These are phyloP conservation scores for Ziziphus jujuba DNA, from an alignment of 306 rosid species.

Conservation along the genomic window DNA sequence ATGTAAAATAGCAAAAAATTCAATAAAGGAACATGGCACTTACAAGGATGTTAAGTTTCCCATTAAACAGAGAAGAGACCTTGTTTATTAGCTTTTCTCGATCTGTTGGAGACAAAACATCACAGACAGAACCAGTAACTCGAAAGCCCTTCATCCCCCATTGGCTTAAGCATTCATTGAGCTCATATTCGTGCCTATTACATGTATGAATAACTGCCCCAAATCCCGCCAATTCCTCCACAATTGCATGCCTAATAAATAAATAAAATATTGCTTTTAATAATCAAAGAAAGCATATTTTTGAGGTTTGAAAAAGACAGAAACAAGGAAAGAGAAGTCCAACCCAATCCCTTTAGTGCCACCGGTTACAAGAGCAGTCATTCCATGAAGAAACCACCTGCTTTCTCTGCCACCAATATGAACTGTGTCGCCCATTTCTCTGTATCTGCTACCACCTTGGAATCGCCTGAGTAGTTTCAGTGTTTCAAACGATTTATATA, in stretches of 20 bases:
- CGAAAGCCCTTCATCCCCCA: slow-evolving; percentile 27
- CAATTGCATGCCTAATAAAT: slow-evolving; percentile 28
- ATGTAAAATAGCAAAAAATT: background rate
- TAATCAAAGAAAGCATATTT: background rate
- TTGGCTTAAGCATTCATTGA: slow-evolving; percentile 25
- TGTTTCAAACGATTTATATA: no score
- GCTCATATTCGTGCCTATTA: slow-evolving; percentile 5
- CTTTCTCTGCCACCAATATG: background rate
- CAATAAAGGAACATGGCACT: background rate
- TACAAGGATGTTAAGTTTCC: slow-evolving; percentile 38
- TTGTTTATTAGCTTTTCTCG: slow-evolving; percentile 15
- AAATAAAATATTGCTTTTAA: background rate
- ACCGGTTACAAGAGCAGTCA: slow-evolving; percentile 48
- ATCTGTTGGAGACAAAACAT: slow-evolving; percentile 5
- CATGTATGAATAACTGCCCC: slow-evolving; percentile 30
- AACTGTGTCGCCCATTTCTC: no score
- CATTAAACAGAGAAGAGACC: slow-evolving; percentile 19
- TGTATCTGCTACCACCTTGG: no score
- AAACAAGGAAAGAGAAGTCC: background rate
- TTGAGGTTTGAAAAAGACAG: background rate
- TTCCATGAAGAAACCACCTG: slow-evolving; percentile 46
- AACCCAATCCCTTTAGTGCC: slow-evolving; percentile 53
- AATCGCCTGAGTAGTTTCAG: no score
- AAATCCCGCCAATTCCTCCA: slow-evolving; percentile 32
- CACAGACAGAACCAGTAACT: slow-evolving; percentile 32